Conservation (phyloP, 441 rosid genomes). For the Capsella rubella region DNA sequence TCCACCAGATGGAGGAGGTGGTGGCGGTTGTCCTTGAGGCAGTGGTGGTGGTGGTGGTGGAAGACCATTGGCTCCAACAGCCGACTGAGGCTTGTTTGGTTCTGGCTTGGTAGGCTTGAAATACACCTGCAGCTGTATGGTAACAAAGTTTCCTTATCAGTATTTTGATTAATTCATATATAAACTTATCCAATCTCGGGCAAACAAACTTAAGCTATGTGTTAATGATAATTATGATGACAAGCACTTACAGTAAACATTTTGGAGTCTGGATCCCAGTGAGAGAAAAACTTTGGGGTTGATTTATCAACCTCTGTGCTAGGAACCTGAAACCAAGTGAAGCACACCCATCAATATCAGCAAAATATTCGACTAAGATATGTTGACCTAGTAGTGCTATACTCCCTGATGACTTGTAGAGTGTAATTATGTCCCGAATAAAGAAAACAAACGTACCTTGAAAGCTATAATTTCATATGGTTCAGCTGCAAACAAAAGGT, state of each 20-base stretch:
- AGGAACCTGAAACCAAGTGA: conserved; percentile 69
- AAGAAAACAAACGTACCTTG: conserved; percentile 57
- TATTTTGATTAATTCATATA: not conserved
- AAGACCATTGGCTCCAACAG: conserved; percentile 65
- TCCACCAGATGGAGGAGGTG: conserved; percentile 82
- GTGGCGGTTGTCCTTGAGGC: conserved; percentile 67
- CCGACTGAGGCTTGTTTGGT: conserved; percentile 67
- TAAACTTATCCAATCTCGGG: not conserved
- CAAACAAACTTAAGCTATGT: not conserved
- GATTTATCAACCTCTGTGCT: conserved; percentile 98
- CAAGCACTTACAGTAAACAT: conserved; percentile 85
- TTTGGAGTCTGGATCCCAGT: conserved; percentile 99
- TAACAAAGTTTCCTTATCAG: conserved; percentile 11
- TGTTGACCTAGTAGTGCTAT: conserved; percentile 10
- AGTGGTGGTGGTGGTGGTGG: conserved; percentile 76
- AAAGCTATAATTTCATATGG: conserved; percentile 96
- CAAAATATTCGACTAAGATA: conserved; percentile 1
- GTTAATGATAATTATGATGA: not conserved
- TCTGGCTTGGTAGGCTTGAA: conserved; percentile 85
- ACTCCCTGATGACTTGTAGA: not conserved
- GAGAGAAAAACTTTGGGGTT: conserved; percentile 95
- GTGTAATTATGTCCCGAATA: not conserved
- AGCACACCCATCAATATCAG: conserved; percentile 14
- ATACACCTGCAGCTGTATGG: conserved; percentile 73
- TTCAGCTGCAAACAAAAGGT: conserved; percentile 92